A percentile compares a stretch with the other conserved stretches of the same genome.
Conservation (phyloP, 2,329 filamentous ascomycete genomes). For the Thelonectria rubi region DNA sequence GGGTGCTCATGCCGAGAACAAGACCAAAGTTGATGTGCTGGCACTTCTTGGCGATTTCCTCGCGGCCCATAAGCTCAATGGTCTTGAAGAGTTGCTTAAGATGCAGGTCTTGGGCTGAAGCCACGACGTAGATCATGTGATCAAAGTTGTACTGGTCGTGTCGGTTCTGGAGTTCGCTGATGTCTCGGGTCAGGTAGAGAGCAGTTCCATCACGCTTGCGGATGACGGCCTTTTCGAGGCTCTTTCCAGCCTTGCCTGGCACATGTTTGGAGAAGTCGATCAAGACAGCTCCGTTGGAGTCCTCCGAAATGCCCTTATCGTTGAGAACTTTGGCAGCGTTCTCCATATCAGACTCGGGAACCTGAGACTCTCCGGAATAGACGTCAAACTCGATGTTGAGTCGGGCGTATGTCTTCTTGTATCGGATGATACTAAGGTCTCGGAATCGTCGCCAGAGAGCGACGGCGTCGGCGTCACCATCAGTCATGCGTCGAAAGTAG, state of each 20-base stretch:
- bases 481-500: conserved; percentile 78
- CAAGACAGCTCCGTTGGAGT: conserved; percentile 76
- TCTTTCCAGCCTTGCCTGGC: conserved; percentile 72
- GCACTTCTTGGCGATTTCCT: conserved; percentile 72
- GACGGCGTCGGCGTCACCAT: conserved; percentile 68
- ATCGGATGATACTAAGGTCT: conserved; percentile 72
- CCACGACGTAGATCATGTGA: conserved; percentile 83
- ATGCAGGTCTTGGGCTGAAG: conserved; percentile 76
- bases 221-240: conserved; percentile 74
- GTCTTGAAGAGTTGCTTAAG: conserved; percentile 81
- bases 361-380: conserved; percentile 77
- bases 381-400: conserved; percentile 77
- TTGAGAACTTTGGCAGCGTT: conserved; percentile 68
- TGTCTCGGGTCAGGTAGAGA: conserved; percentile 80
- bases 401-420: conserved; percentile 73
- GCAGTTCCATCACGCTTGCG: conserved; percentile 79
- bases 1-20: conserved; percentile 75
- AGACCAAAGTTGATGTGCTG: conserved; percentile 81
- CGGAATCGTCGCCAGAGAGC: conserved; percentile 72
- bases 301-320: conserved; percentile 71
- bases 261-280: conserved; percentile 77
- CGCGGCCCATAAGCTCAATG: conserved; percentile 74
- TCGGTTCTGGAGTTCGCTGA: conserved; percentile 76
- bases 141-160: conserved; percentile 72
- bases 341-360: conserved; percentile 73